These are phyloP conservation scores for Ganoderma lucidum DNA, from an alignment of 1,284 basidiomycete genomes.

Conservation along the genomic window DNA sequence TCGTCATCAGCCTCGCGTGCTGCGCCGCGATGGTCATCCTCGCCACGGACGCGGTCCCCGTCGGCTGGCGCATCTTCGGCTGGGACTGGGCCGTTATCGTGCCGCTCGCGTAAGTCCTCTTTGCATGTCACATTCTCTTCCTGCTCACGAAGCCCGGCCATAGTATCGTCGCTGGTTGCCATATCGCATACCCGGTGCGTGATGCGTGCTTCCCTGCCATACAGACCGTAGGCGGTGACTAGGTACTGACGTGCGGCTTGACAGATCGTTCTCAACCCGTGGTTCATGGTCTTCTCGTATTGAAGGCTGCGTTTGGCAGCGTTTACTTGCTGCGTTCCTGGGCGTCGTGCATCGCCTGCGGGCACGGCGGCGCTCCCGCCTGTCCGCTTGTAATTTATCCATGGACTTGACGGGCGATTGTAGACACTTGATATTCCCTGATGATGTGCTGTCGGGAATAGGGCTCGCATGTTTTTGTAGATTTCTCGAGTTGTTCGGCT, in stretches of 20 bases:
- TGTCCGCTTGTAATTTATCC: not conserved
- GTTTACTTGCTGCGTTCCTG: not conserved
- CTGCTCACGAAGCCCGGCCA: conserved; percentile 6
- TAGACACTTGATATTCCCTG: not conserved
- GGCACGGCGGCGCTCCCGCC: not conserved
- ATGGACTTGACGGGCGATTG: not conserved
- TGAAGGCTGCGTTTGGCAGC: conserved; percentile 7
- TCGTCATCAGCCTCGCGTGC: conserved; percentile 59
- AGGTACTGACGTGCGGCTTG: not conserved
- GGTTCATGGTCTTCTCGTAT: conserved; percentile 72
- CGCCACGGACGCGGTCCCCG: conserved; percentile 58
- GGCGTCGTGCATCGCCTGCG: not conserved
- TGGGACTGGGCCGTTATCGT: conserved; percentile 74
- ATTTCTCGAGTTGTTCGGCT: not conserved
- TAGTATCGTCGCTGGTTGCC: conserved; percentile 67
- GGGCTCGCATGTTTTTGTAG: not conserved
- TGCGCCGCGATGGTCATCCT: conserved; percentile 65
- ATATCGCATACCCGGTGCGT: conserved; percentile 38
- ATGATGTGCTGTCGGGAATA: not conserved
- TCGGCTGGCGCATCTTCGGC: conserved; percentile 67
- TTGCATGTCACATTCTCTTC: not conserved
- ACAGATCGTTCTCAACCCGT: conserved; percentile 81
- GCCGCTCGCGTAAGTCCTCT: conserved; percentile 63
- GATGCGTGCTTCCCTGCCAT: not conserved
- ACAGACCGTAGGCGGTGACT: not conserved